phyloP scores from a whole-genome alignment of 1,139 yeast genomes.

The Pichia sp. region DNA sequence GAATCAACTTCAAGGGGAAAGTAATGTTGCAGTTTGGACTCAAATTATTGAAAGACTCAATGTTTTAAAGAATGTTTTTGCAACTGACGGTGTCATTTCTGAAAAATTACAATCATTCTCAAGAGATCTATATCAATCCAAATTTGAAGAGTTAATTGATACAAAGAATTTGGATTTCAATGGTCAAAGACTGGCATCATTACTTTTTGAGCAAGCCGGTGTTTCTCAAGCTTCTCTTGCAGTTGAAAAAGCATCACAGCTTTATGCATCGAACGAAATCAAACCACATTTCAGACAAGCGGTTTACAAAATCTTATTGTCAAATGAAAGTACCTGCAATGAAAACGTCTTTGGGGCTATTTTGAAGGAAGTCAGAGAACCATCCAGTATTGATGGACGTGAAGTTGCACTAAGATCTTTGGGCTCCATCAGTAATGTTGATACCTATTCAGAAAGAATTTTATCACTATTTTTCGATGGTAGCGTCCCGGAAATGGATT shows the following conservation, averaged over 20 bases:
- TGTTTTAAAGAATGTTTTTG: conserved; percentile 38
- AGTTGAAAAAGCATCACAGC: conserved; percentile 34
- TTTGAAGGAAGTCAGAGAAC: conserved; percentile 39
- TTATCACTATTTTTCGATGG: conserved; percentile 33
- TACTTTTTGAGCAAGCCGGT: conserved; percentile 46
- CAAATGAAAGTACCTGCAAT: conserved; percentile 31
- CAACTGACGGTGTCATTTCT: conserved; percentile 34
- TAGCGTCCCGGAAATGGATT: conserved; percentile 62
- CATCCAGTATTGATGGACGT: conserved; percentile 56
- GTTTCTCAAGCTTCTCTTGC: conserved; percentile 40
- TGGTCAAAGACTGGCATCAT: conserved; percentile 42
- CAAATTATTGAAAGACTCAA: conserved; percentile 42
- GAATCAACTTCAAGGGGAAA: conserved; percentile 36
- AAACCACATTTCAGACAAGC: conserved; percentile 51
- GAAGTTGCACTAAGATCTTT: conserved; percentile 58
- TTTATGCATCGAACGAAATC: conserved; percentile 32
- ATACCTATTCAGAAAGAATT: conserved; percentile 29
- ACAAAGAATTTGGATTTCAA: conserved; percentile 28
- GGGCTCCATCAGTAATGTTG: conserved; percentile 40
- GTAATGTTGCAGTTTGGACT: conserved; percentile 55
- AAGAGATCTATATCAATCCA: conserved; percentile 32
- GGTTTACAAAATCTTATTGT: conserved; percentile 44
- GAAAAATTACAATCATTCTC: conserved; percentile 34
- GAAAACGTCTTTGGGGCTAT: conserved; percentile 40
- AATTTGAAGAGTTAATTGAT: conserved; percentile 32